Conservation (phyloP, 768 basidiomycete species). For the Coprinellus micaceus region DNA sequence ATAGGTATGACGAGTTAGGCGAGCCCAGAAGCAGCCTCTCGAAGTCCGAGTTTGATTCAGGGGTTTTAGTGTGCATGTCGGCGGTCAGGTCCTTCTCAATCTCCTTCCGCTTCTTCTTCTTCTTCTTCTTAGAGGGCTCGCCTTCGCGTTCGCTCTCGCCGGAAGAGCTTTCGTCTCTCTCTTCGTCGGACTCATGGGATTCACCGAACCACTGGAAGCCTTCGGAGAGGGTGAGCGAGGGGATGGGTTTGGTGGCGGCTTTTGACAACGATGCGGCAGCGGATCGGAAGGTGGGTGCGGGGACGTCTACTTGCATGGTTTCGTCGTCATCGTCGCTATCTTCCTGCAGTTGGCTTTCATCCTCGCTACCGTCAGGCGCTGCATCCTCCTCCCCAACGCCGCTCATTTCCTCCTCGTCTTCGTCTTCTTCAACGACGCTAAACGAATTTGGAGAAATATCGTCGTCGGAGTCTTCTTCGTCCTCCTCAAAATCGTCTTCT, state of each 20-base stretch:
- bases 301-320: slow-evolving; percentile 45
- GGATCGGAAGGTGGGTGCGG: slow-evolving; percentile 21
- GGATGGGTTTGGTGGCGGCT: slow-evolving; percentile 15
- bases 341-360: too few species aligned
- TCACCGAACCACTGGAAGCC: slow-evolving; percentile 73
- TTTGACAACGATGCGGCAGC: slow-evolving; percentile 10
- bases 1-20: slow-evolving; percentile 95
- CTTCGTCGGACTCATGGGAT: slow-evolving; percentile 32
- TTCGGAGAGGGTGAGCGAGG: slow-evolving; percentile 48
- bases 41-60: slow-evolving; percentile 92
- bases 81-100: slow-evolving; percentile 81
- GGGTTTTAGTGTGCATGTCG: slow-evolving; percentile 79
- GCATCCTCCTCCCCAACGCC: slow-evolving; percentile 14
- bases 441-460: too few species aligned
- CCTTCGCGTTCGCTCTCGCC: slow-evolving; percentile 44
- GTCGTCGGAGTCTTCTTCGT: slow-evolving; percentile 20
- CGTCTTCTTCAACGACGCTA: background rate
- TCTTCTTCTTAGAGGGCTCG: slow-evolving; percentile 56
- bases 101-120: slow-evolving; percentile 63
- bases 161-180: slow-evolving; percentile 15
- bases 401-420: slow-evolving; percentile 19
- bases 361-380: background rate
- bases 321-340: slow-evolving; percentile 33
- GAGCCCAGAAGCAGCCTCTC: slow-evolving; percentile 90
- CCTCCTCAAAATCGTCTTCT: slow-evolving; percentile 54